Percentiles rank a stretch among this genome's conserved stretches.
Evolutionary conservation across 768 basidiomycete genomes (phyloP).

Genomic region (Boletus fagicola): DNA sequence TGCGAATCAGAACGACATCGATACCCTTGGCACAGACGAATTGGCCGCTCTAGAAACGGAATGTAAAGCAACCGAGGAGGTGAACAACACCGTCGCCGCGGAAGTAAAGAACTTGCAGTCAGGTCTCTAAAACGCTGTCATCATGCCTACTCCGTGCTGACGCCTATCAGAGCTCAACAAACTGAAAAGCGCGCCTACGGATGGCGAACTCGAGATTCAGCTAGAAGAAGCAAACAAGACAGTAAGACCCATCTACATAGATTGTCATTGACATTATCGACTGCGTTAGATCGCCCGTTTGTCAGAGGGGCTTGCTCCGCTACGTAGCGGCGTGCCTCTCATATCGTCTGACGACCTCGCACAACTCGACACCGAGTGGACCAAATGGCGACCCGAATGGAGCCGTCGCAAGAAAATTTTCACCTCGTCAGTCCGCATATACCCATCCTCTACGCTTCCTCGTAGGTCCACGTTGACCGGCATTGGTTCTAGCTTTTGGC

Average conservation of each 20-base stretch:
- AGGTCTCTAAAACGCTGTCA: constrained; percentile 17
- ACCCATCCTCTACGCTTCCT: background rate
- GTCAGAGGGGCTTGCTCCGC: constrained; percentile 53
- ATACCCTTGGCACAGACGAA: constrained; percentile 60
- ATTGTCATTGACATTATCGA: constrained; percentile 4
- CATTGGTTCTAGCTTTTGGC: constrained; percentile 62
- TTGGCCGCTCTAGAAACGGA: constrained; percentile 61
- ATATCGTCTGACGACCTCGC: constrained; percentile 72
- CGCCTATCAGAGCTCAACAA: constrained; percentile 56
- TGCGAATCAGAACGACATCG: constrained; percentile 72
- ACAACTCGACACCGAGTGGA: constrained; percentile 71
- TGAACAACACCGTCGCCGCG: constrained; percentile 49
- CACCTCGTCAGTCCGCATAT: constrained; percentile 27
- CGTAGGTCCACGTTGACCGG: constrained; percentile 1
- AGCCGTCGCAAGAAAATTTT: constrained; percentile 71
- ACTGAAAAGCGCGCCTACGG: constrained; percentile 65
- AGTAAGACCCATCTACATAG: constrained; percentile 40
- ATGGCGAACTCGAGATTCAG: constrained; percentile 57
- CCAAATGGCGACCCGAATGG: constrained; percentile 82
- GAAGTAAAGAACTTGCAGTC: constrained; percentile 48
- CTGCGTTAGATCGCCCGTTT: constrained; percentile 47
- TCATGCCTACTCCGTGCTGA: constrained; percentile 7
- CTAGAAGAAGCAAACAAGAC: constrained; percentile 49
- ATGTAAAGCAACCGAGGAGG: constrained; percentile 54
- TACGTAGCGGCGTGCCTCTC: constrained; percentile 60